Evolutionary conservation across 208 protist genomes (phyloP).

Genomic region (Kentomonas sorsogonicus): DNA sequence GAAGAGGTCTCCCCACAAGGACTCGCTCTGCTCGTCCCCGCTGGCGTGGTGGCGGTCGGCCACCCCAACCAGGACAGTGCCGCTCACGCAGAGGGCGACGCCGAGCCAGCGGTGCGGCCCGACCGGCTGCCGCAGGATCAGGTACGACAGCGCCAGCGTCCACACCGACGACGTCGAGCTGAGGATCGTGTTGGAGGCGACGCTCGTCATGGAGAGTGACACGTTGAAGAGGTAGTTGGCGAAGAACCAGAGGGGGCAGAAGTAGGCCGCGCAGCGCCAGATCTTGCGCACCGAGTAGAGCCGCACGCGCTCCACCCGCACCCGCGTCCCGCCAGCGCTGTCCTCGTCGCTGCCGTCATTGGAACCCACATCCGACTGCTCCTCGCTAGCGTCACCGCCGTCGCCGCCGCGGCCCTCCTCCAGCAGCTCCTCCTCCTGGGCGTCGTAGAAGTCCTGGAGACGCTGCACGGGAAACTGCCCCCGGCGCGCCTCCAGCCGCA

Average conservation of each 20-base stretch:
- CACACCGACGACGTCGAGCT: slow-evolving; percentile 84
- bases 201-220: slow-evolving; percentile 78
- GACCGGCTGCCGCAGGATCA: slow-evolving; percentile 61
- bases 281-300: slow-evolving; percentile 67
- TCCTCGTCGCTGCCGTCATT: slow-evolving; percentile 17
- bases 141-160: slow-evolving; percentile 72
- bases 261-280: slow-evolving; percentile 60
- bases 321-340: slow-evolving; percentile 10
- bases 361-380: slow-evolving; percentile 11
- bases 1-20: slow-evolving; percentile 54
- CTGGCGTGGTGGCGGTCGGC: slow-evolving; percentile 31
- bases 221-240: slow-evolving; percentile 91
- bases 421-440: slow-evolving; percentile 8
- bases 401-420: slow-evolving; percentile 6
- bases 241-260: slow-evolving; percentile 88
- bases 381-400: slow-evolving; percentile 12
- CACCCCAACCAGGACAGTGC: slow-evolving; percentile 61
- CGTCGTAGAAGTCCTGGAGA: not conserved
- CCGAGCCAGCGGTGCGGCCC: slow-evolving; percentile 40
- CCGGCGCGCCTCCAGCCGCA: not conserved
- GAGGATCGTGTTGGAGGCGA: slow-evolving; percentile 87
- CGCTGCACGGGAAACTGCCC: too few relatives aligned
- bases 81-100: slow-evolving; percentile 59
- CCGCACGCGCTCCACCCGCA: slow-evolving; percentile 33
- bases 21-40: slow-evolving; percentile 17